phyloP scores from a whole-genome alignment of 306 rosid species.

The Cucurbita argyrosperma region DNA sequence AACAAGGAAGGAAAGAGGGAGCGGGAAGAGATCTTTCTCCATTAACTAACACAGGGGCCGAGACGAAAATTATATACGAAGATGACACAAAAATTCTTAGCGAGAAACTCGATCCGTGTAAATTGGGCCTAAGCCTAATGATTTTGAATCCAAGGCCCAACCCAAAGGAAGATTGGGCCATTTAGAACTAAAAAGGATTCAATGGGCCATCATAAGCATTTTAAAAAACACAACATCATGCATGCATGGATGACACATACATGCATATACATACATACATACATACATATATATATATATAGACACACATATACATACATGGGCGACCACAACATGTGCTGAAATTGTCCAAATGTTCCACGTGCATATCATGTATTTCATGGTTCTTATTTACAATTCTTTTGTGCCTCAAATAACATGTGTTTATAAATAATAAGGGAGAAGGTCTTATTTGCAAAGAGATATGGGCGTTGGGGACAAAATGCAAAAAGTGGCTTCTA shows the following conservation, averaged over 20 bases:
- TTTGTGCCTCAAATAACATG: background rate
- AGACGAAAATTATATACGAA: no score
- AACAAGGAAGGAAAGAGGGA: no score
- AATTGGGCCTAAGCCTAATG: background rate
- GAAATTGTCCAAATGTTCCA: constrained; percentile 2
- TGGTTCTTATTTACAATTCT: background rate
- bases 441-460: background rate
- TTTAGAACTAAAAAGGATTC: background rate
- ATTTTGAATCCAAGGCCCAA: background rate
- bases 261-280: no score
- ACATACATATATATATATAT: no score
- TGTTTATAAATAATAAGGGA: background rate
- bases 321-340: background rate
- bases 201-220: no score
- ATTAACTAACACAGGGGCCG: no score
- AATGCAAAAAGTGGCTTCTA: background rate
- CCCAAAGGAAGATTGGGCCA: background rate
- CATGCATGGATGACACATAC: no score
- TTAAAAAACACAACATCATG: no score
- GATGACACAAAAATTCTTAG: no score
- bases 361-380: constrained; percentile 2
- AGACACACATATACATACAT: background rate
- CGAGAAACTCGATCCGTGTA: background rate
- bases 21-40: no score
- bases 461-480: background rate